phyloP scores from a whole-genome alignment of 2,329 filamentous ascomycete species.

The Fusarium abutilonis region DNA sequence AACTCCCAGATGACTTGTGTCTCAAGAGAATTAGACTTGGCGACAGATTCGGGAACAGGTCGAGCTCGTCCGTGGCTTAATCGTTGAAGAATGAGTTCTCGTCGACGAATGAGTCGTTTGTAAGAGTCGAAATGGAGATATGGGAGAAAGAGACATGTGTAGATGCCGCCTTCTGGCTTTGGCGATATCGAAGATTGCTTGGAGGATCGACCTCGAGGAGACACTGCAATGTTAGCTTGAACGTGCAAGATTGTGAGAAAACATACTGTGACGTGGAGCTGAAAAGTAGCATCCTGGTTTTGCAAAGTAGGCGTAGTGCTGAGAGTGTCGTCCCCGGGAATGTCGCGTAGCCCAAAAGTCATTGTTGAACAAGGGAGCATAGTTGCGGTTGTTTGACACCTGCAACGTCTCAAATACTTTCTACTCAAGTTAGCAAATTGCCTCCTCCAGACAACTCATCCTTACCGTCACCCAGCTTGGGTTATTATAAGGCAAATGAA shows the following conservation, averaged over 20 bases:
- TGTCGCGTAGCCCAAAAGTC: slow-evolving; percentile 62
- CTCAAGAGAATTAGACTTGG: slow-evolving; percentile 65
- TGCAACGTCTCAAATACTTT: slow-evolving; percentile 59
- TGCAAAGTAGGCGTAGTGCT: slow-evolving; percentile 61
- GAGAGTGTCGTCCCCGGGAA: slow-evolving; percentile 59
- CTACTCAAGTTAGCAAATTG: slow-evolving; percentile 34
- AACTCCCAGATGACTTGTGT: slow-evolving; percentile 71
- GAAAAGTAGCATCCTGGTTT: slow-evolving; percentile 61
- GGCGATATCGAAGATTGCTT: slow-evolving; percentile 47
- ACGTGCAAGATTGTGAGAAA: rapidly evolving
- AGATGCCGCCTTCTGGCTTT: slow-evolving; percentile 46
- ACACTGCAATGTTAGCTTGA: slow-evolving; percentile 39
- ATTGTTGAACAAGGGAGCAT: slow-evolving; percentile 54
- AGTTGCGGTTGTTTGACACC: slow-evolving; percentile 50
- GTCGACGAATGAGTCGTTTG: slow-evolving; percentile 64
- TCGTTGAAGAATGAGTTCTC: slow-evolving; percentile 63
- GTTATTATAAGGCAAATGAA: slow-evolving; percentile 67
- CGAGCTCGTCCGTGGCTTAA: slow-evolving; percentile 63
- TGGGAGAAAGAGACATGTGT: slow-evolving; percentile 64
- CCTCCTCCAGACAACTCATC: rapidly evolving
- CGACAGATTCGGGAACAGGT: slow-evolving; percentile 65
- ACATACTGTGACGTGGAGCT: slow-evolving; percentile 50
- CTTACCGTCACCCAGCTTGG: slow-evolving; percentile 66
- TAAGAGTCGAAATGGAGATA: slow-evolving; percentile 75
- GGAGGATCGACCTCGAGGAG: slow-evolving; percentile 50